These are phyloP conservation scores for Tolypocladium guangdongense DNA, from an alignment of 2,329 filamentous ascomycete species.

Conservation along the genomic window DNA sequence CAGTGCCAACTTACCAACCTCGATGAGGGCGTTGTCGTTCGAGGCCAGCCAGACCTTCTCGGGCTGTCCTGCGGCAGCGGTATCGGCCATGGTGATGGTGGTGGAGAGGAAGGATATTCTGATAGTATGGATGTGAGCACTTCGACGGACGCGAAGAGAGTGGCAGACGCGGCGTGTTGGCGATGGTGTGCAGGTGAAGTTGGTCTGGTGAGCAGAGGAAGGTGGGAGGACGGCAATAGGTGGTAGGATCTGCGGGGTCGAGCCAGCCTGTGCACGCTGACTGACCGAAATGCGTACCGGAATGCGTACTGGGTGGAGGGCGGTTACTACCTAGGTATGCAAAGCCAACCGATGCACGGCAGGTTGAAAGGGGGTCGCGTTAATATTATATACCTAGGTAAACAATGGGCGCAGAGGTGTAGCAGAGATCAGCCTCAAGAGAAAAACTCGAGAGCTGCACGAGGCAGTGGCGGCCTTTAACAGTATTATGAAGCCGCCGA, in stretches of 20 bases:
- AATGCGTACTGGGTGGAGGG: not conserved
- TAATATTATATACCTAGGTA: not conserved
- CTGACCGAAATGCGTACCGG: too few relatives aligned
- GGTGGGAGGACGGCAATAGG: not conserved
- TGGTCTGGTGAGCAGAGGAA: not conserved
- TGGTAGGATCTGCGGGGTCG: not conserved
- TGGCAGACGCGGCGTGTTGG: not conserved
- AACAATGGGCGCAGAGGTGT: not conserved
- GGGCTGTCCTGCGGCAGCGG: conserved; percentile 1
- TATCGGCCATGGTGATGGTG: conserved; percentile 1
- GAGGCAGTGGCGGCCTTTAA: not conserved
- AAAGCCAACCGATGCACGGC: not conserved
- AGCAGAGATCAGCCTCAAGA: not conserved
- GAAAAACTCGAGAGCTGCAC: not conserved
- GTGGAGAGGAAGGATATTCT: not conserved
- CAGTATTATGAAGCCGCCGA: not conserved
- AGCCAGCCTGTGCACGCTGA: not conserved
- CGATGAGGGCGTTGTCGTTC: conserved; percentile 37
- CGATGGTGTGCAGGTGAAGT: not conserved
- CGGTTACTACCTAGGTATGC: not conserved
- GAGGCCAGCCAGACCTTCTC: conserved; percentile 38
- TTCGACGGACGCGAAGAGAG: not conserved
- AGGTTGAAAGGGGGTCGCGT: not conserved
- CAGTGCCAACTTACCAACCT: conserved; percentile 30
- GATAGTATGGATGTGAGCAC: not conserved